Evolutionary conservation across 352 stramenopile species (phyloP), one percentile per base, ranked within the genome.

Genomic region (Globisporangium acanthophoron): DNA sequence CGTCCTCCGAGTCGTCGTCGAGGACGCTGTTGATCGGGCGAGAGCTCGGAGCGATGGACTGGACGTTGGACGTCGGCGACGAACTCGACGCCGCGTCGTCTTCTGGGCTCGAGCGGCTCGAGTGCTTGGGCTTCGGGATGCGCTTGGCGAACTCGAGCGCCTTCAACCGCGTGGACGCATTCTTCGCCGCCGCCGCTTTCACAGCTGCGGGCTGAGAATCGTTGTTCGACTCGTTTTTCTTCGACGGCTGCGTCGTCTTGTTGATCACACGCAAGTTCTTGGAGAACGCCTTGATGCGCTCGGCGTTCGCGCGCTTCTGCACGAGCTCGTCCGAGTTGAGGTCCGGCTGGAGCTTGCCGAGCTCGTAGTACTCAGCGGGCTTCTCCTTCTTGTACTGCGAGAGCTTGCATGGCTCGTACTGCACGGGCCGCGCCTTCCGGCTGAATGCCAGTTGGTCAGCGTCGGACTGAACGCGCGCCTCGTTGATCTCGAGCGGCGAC

Each of bases 311-410:
- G 9, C 86, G 78, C 68, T 93, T 94, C 50, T 86, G 76, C 5
- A 93, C 75, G 1, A 96, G 64, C 2, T 92, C 80, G 0, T 90
- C 77, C 3, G 78, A 74, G 51, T 94, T 93, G 20, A 96, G 62
- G 54, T 96, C 87, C 1, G 87, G 86, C 57, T 93, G 84, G 35
- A 96, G 71, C 66, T 95, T 94, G n/a, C 85, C 87, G 13, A 96
- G 65, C 49, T 96, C 87, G 51, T 92, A 88, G 73, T 96, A 96
- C 47, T 82, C 83, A 16, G 60, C 69, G 0, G 81, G 78, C 44
- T 95, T 94, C 52, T 89, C 82, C 58, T 94, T 90, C 55, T 87
- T 87, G 74, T 96, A 96, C 61, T 96, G 80, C 4, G 85, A 71
- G 2, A 96, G 58, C 9, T 88, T 96, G 50, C 87, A 92, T 11